Evolutionary conservation across 179 eudicot genomes (phyloP).

Genomic region (Beta macrorhiza): DNA sequence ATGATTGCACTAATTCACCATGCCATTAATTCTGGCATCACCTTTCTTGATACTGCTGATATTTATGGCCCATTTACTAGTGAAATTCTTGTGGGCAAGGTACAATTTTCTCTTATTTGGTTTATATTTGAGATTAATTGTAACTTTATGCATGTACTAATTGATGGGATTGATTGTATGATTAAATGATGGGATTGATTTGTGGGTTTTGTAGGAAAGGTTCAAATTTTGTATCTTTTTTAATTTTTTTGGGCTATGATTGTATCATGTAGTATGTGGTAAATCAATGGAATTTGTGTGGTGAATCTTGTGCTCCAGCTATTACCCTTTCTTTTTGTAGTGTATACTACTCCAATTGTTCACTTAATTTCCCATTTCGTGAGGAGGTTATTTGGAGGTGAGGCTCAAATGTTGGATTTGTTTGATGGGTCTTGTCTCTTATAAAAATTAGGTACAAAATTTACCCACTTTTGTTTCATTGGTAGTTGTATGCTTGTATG

Average conservation of each 20-base stretch:
- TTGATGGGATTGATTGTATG: background rate
- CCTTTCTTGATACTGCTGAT: conserved; percentile 35
- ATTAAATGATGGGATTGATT: background rate
- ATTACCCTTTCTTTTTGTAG: background rate
- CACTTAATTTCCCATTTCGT: background rate
- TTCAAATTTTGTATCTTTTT: background rate
- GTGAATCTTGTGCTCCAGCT: background rate
- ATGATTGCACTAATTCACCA: conserved; percentile 26
- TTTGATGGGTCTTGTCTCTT: no score
- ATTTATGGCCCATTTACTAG: conserved; percentile 25
- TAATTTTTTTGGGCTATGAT: background rate
- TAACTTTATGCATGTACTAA: background rate
- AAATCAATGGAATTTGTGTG: conserved; percentile 10
- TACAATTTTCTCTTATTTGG: background rate
- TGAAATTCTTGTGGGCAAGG: conserved; percentile 33
- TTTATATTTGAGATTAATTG: background rate
- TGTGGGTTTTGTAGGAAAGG: background rate
- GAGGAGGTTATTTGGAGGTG: background rate
- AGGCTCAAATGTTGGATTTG: background rate
- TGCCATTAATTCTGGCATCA: conserved; percentile 35
- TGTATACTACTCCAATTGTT: no score
- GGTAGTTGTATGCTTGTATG: no score
- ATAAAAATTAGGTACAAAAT: no score
- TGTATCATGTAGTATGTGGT: background rate
- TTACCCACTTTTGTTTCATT: no score